A percentile compares a stretch with the other conserved stretches of the same genome.
Evolutionary conservation across 495 filamentous ascomycete genomes (phyloP).

Genomic region (Bacidia gigantensis): DNA sequence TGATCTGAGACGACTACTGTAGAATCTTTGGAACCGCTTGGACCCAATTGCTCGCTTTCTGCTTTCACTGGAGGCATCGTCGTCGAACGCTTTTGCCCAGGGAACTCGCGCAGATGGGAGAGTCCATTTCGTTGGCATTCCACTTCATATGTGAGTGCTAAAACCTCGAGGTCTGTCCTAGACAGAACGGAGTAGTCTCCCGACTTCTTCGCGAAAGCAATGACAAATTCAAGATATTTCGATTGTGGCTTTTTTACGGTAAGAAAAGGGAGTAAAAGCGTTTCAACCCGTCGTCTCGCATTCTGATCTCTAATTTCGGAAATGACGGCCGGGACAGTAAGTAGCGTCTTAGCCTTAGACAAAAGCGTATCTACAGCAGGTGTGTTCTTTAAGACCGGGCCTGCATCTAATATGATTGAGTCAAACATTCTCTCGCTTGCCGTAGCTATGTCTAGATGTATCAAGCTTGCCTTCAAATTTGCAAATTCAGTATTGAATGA

Average conservation of each 20-base stretch:
- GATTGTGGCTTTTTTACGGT: slow-evolving; percentile 58
- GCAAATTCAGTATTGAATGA: background rate
- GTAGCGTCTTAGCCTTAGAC: slow-evolving; percentile 56
- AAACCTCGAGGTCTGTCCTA: slow-evolving; percentile 70
- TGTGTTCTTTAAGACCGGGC: slow-evolving; percentile 81
- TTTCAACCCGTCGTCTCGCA: slow-evolving; percentile 66
- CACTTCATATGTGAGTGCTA: slow-evolving; percentile 84
- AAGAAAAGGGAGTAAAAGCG: slow-evolving; percentile 69
- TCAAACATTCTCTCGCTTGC: slow-evolving; percentile 53
- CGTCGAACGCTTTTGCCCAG: slow-evolving; percentile 63
- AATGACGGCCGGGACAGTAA: slow-evolving; percentile 78
- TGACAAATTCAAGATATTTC: slow-evolving; percentile 63
- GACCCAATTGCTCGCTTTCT: background rate
- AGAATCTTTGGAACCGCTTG: background rate
- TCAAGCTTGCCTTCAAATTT: too few species aligned
- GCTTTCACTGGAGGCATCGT: background rate
- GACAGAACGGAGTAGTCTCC: slow-evolving; percentile 82
- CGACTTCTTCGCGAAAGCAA: slow-evolving; percentile 75
- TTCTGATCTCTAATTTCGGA: slow-evolving; percentile 80
- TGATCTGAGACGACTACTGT: background rate
- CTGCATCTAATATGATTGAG: slow-evolving; percentile 78
- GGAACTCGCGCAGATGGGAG: slow-evolving; percentile 64
- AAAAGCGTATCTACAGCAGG: slow-evolving; percentile 67
- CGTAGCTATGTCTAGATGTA: slow-evolving; percentile 12
- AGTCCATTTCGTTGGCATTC: slow-evolving; percentile 78